These are phyloP conservation scores for Cicer cuneatum DNA, from an alignment of 306 rosid genomes.

Conservation along the genomic window DNA sequence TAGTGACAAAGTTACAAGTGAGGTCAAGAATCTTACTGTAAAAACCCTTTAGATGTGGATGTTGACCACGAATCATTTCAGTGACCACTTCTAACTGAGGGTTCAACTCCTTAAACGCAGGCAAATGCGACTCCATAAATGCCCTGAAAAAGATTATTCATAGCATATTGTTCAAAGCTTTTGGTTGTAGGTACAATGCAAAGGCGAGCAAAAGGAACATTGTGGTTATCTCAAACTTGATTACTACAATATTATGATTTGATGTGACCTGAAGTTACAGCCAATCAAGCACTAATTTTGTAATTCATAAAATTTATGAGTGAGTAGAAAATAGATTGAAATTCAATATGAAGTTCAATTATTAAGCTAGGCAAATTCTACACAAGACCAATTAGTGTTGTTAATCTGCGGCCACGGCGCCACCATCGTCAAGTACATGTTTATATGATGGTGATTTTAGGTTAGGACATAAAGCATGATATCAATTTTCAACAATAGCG, in stretches of 20 bases:
- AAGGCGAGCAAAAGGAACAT: slow-evolving; percentile 6
- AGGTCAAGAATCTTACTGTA: slow-evolving; percentile 61
- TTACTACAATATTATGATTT: slow-evolving; percentile 14
- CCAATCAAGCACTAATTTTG: slow-evolving; percentile 14
- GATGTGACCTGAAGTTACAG: slow-evolving; percentile 8
- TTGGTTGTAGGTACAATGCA: background rate
- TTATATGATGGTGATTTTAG: background rate
- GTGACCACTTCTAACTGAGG: slow-evolving; percentile 87
- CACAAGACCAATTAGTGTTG: no score
- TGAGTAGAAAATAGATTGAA: background rate
- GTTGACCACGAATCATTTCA: slow-evolving; percentile 93
- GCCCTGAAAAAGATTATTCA: slow-evolving; percentile 55
- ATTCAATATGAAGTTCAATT: slow-evolving; percentile 32
- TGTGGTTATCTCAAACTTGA: slow-evolving; percentile 1
- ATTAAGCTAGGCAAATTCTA: background rate
- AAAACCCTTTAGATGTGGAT: slow-evolving; percentile 83
- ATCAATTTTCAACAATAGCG: no score
- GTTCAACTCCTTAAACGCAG: slow-evolving; percentile 70
- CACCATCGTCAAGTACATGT: background rate
- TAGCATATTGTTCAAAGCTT: background rate
- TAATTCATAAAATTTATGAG: background rate
- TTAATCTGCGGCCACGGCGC: no score
- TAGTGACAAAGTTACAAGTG: slow-evolving; percentile 5
- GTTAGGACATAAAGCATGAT: background rate
- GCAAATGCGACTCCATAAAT: slow-evolving; percentile 81